These are phyloP conservation scores for Xylariaceae sp. DNA, from an alignment of 2,329 filamentous ascomycete species.

Conservation along the genomic window DNA sequence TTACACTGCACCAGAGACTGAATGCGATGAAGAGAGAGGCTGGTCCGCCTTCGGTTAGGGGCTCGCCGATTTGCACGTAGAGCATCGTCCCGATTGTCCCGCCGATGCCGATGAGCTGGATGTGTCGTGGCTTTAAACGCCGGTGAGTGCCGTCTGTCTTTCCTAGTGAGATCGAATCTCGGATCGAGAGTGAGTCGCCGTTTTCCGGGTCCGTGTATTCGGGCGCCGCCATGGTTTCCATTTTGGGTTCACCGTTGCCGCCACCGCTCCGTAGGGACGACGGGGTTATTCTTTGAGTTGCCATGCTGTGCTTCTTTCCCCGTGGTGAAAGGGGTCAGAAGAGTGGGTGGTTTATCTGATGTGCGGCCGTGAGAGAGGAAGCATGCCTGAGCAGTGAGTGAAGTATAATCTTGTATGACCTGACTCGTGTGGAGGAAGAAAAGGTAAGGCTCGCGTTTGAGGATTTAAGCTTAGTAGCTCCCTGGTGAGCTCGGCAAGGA, in stretches of 20 bases:
- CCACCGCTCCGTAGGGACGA: background rate
- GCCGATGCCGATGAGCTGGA: slow-evolving; percentile 59
- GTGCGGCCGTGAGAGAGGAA: too few relatives aligned
- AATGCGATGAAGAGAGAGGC: slow-evolving; percentile 57
- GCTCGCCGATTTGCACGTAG: slow-evolving; percentile 56
- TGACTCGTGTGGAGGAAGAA: too few relatives aligned
- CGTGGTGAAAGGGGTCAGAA: too few relatives aligned
- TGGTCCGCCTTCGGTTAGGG: slow-evolving; percentile 56
- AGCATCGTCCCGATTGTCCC: slow-evolving; percentile 62
- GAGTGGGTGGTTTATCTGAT: too few relatives aligned
- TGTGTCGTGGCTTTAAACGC: slow-evolving; percentile 52
- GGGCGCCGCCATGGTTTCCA: slow-evolving; percentile 4
- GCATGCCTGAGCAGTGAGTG: too few relatives aligned
- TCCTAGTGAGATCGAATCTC: slow-evolving; percentile 16
- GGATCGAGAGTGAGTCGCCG: too few relatives aligned
- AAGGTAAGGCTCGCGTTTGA: too few relatives aligned
- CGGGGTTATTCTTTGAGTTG: too few relatives aligned
- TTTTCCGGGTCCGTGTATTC: slow-evolving; percentile 21
- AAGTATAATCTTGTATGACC: too few relatives aligned
- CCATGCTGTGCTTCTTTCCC: too few relatives aligned
- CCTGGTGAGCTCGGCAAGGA: too few relatives aligned
- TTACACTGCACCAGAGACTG: slow-evolving; percentile 57
- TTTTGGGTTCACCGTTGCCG: background rate
- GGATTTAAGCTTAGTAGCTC: too few relatives aligned
- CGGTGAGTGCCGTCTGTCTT: slow-evolving; percentile 45